Evolutionary conservation across 169 alveolate genomes (phyloP).

Genomic region (Plasmodium gallinaceum): DNA sequence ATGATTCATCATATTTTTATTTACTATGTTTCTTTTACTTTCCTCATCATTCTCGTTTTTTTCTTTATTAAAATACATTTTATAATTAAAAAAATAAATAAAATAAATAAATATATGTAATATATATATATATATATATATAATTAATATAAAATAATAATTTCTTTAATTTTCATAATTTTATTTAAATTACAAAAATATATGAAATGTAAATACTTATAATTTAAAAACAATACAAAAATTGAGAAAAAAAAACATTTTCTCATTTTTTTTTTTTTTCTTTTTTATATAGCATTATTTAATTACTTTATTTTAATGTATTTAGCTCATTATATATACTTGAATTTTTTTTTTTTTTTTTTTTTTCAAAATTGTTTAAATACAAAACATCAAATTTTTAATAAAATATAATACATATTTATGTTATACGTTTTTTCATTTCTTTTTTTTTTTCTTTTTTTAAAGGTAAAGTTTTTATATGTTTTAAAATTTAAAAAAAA

Average conservation of each 20-base stretch:
- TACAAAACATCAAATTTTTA: too few relatives aligned
- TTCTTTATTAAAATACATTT: constrained; percentile 53
- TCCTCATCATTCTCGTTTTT: constrained; percentile 56
- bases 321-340: neutral
- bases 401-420: too few relatives aligned
- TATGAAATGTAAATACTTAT: too few relatives aligned
- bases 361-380: too few relatives aligned
- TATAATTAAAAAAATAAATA: neutral
- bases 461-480: too few relatives aligned
- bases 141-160: neutral
- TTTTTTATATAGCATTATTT: neutral
- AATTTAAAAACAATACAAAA: neutral
- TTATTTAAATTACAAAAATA: too few relatives aligned
- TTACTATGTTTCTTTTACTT: constrained; percentile 8
- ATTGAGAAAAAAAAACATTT: neutral
- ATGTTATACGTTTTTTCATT: neutral
- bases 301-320: neutral
- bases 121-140: constrained; percentile 17
- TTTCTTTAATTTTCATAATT: neutral
- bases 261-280: neutral
- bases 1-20: constrained; percentile 25
- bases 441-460: neutral
- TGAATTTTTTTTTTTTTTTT: too few relatives aligned
- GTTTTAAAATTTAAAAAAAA: too few relatives aligned
- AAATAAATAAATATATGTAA: constrained; percentile 1